Evolutionary conservation across 2,329 filamentous ascomycete genomes (phyloP).

Genomic region (Aspergillus intermedius): DNA sequence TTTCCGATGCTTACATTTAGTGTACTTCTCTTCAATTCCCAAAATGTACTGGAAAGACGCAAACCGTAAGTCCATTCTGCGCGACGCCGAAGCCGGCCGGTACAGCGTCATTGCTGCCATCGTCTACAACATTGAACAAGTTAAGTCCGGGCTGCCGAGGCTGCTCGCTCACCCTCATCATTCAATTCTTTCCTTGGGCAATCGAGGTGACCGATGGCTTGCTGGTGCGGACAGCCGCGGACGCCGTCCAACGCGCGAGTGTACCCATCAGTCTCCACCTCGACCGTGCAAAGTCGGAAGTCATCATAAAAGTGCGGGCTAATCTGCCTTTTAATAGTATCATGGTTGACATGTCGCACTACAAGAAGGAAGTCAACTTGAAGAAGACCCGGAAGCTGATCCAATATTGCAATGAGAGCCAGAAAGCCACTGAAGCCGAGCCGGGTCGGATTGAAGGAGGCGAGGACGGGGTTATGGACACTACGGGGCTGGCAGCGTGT

Average conservation of each 20-base stretch:
- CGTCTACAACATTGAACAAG: constrained; percentile 60
- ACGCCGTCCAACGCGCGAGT: constrained; percentile 46
- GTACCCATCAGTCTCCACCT: constrained; percentile 57
- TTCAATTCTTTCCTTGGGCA: constrained; percentile 65
- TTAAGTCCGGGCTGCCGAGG: constrained; percentile 58
- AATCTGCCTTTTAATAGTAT: constrained; percentile 58
- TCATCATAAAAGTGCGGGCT: constrained; percentile 52
- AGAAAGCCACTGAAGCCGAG: constrained; percentile 62
- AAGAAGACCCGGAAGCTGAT: constrained; percentile 54
- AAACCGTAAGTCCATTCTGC: constrained; percentile 40
- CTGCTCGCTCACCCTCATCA: constrained; percentile 57
- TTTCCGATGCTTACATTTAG: too few relatives aligned
- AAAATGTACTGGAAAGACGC: constrained; percentile 25
- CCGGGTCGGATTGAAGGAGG: constrained; percentile 62
- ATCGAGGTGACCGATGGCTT: constrained; percentile 53
- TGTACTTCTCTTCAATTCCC: too few relatives aligned
- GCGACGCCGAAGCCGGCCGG: constrained; percentile 46
- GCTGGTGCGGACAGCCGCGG: constrained; percentile 48
- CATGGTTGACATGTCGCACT: constrained; percentile 68
- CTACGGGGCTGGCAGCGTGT: constrained; percentile 52
- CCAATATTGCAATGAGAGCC: constrained; percentile 53
- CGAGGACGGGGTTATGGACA: constrained; percentile 65
- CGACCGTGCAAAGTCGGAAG: constrained; percentile 56
- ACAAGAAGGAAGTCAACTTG: constrained; percentile 61
- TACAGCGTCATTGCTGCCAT: constrained; percentile 54